phyloP scores from a whole-genome alignment of 1,284 basidiomycete species.

The Schizopora paradoxa region DNA sequence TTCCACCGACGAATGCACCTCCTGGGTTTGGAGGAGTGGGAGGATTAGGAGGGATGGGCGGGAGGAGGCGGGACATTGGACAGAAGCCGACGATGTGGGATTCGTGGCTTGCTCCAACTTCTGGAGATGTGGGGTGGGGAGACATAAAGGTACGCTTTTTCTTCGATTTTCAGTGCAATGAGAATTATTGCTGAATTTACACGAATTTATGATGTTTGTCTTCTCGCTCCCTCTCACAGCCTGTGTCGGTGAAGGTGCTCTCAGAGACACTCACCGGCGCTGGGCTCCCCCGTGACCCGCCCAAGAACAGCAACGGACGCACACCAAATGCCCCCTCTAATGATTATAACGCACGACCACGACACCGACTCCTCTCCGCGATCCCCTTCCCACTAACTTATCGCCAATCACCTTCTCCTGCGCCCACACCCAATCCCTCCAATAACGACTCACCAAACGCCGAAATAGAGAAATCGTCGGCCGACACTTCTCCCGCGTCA shows the following conservation, averaged over 20 bases:
- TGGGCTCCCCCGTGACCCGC: too few species aligned
- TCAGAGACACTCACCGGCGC: slow-evolving; percentile 10
- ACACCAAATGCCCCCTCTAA: too few species aligned
- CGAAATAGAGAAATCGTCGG: slow-evolving; percentile 33
- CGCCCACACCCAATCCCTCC: slow-evolving; percentile 31
- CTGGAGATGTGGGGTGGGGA: slow-evolving; percentile 34
- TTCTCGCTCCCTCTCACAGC: too few species aligned
- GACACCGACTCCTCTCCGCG: slow-evolving; percentile 24
- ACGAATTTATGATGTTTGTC: background rate
- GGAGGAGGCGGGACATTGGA: slow-evolving; percentile 38
- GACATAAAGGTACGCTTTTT: slow-evolving; percentile 41
- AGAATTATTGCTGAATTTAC: background rate
- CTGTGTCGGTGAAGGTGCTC: slow-evolving; percentile 13
- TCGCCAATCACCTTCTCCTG: slow-evolving; percentile 38
- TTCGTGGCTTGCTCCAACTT: slow-evolving; percentile 36
- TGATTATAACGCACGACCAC: slow-evolving; percentile 28
- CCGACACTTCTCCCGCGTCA: slow-evolving; percentile 29
- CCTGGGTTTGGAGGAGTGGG: background rate
- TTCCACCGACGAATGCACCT: too few species aligned
- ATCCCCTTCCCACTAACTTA: slow-evolving; percentile 32
- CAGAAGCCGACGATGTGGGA: slow-evolving; percentile 52
- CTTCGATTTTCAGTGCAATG: background rate
- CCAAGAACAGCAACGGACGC: too few species aligned
- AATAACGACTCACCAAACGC: slow-evolving; percentile 30
- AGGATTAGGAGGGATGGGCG: background rate